Conservation (phyloP, 2,329 filamentous ascomycete species). For the Beauveria sp. region DNA sequence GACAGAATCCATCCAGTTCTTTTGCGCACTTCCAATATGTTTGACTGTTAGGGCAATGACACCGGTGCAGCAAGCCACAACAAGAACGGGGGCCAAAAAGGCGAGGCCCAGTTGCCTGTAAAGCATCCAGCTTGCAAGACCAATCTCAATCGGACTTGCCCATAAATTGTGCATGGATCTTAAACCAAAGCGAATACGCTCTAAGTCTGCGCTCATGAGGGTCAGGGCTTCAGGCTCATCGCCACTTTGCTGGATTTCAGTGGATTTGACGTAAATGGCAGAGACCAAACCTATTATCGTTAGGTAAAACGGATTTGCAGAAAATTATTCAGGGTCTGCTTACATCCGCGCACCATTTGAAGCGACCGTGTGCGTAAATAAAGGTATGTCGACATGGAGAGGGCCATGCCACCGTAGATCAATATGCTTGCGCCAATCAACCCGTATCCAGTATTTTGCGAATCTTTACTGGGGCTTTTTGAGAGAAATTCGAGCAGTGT, state of each 20-base stretch:
- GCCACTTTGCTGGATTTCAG: conserved; percentile 14
- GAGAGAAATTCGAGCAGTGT: conserved; percentile 23
- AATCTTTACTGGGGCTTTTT: not conserved
- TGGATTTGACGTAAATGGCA: too few species aligned
- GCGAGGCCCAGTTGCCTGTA: conserved; percentile 21
- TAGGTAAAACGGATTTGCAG: too few species aligned
- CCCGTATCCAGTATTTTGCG: conserved; percentile 28
- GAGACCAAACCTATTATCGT: too few species aligned
- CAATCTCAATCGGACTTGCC: conserved; percentile 21
- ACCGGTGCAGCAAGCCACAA: conserved; percentile 19
- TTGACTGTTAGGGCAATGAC: too few species aligned
- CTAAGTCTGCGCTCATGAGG: conserved; percentile 27
- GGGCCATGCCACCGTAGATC: conserved; percentile 32
- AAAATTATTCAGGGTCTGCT: too few species aligned
- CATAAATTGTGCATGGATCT: conserved; percentile 21
- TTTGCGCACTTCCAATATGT: not conserved
- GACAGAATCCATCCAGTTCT: conserved; percentile 33
- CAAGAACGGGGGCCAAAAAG: conserved; percentile 14
- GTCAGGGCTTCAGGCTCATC: conserved; percentile 14
- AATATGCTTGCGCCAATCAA: conserved; percentile 33
- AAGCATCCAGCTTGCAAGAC: conserved; percentile 23
- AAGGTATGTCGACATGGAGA: conserved; percentile 31
- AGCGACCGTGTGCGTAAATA: conserved; percentile 29
- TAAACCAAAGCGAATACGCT: conserved; percentile 20
- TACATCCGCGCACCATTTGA: conserved; percentile 21